Evolutionary conservation across 2,329 filamentous ascomycete species (phyloP).

Genomic region (Sarocladium brachiariae): DNA sequence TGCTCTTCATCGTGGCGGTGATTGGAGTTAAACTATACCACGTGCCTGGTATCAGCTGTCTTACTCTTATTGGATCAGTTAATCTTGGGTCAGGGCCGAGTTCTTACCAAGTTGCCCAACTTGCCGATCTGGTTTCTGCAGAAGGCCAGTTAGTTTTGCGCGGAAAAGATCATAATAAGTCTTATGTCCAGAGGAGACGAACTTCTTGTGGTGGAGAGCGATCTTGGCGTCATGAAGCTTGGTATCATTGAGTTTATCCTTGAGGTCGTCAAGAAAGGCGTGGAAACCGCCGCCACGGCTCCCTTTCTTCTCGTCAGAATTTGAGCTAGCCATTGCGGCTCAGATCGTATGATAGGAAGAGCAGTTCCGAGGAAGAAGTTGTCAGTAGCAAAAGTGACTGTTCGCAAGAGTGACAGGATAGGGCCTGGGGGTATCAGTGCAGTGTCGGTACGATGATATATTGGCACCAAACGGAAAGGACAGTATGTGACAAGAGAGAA

Average conservation of each 20-base stretch:
- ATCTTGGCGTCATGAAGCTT: slow-evolving; percentile 53
- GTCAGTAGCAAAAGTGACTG: neutral
- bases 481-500: neutral
- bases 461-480: slow-evolving; percentile 7
- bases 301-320: slow-evolving; percentile 15
- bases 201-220: slow-evolving; percentile 54
- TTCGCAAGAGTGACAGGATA: slow-evolving; percentile 9
- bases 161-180: neutral
- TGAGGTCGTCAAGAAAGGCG: slow-evolving; percentile 38
- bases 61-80: neutral
- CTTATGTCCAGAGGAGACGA: slow-evolving; percentile 12
- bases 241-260: slow-evolving; percentile 47
- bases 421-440: slow-evolving; percentile 3
- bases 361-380: neutral
- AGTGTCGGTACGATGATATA: neutral
- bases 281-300: slow-evolving; percentile 22
- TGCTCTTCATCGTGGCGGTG: slow-evolving; percentile 94
- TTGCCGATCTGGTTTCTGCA: slow-evolving; percentile 53
- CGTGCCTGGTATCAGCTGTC: slow-evolving; percentile 6
- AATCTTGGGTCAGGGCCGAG: neutral
- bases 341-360: neutral
- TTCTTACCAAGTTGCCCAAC: slow-evolving; percentile 50
- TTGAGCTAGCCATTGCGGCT: slow-evolving; percentile 21
- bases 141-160: slow-evolving; percentile 1
- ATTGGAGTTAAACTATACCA: slow-evolving; percentile 63